These are phyloP conservation scores for Punctularia strigosozonata DNA, from an alignment of 768 basidiomycete species.

Conservation along the genomic window DNA sequence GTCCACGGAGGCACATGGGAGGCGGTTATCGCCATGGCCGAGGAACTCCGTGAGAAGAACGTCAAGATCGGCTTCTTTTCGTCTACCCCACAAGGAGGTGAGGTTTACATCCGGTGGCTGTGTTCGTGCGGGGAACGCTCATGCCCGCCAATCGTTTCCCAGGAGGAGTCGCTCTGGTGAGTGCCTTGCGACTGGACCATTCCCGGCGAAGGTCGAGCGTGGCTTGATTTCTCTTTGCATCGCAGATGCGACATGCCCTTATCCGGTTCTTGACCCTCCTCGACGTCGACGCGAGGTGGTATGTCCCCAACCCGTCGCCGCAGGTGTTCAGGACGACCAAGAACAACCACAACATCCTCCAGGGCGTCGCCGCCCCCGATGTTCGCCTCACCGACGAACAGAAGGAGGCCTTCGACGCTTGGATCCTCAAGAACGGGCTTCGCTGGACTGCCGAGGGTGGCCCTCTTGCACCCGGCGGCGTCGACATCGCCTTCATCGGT, in stretches of 20 bases:
- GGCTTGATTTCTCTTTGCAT: constrained; percentile 13
- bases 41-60: constrained; percentile 78
- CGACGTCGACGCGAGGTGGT: constrained; percentile 70
- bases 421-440: constrained; percentile 84
- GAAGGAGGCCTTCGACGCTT: constrained; percentile 72
- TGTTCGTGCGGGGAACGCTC: not conserved
- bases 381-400: constrained; percentile 70
- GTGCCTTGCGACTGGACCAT: constrained; percentile 20
- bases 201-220: no score
- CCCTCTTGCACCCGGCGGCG: constrained; percentile 70
- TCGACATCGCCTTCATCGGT: constrained; percentile 87
- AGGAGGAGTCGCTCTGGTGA: constrained; percentile 89
- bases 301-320: constrained; percentile 82
- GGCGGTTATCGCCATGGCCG: constrained; percentile 68
- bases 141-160: constrained; percentile 6
- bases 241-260: constrained; percentile 85
- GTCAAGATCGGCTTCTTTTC: constrained; percentile 91
- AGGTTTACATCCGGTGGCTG: constrained; percentile 8
- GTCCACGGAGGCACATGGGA: constrained; percentile 72
- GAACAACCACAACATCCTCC: constrained; percentile 92
- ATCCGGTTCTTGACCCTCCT: constrained; percentile 73
- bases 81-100: constrained; percentile 90
- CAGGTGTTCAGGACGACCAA: constrained; percentile 88
- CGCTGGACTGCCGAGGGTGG: constrained; percentile 84
- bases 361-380: constrained; percentile 78